Conservation (phyloP, 495 filamentous ascomycete genomes). For the Cercophora newfieldiana region DNA sequence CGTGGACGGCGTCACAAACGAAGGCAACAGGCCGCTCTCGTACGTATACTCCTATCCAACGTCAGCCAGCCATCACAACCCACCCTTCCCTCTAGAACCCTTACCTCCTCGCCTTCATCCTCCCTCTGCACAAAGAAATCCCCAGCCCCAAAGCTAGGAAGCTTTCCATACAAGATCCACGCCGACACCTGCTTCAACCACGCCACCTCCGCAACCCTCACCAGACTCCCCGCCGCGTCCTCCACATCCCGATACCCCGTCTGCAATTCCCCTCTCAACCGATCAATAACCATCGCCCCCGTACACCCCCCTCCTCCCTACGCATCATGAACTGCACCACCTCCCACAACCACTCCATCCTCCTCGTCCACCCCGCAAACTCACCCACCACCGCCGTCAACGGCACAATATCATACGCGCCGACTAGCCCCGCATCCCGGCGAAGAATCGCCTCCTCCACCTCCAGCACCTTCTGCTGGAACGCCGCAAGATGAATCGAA, state of each 20-base stretch:
- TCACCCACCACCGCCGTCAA: slow-evolving; percentile 78
- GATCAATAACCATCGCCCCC: slow-evolving; percentile 73
- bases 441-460: slow-evolving; percentile 77
- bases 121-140: slow-evolving; percentile 77
- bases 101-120: slow-evolving; percentile 35
- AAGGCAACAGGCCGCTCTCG: slow-evolving; percentile 60
- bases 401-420: slow-evolving; percentile 89
- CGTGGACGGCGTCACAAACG: slow-evolving; percentile 72
- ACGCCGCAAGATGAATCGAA: slow-evolving; percentile 70
- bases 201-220: slow-evolving; percentile 77
- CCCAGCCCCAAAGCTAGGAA: slow-evolving; percentile 67
- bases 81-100: slow-evolving; percentile 6
- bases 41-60: slow-evolving; percentile 35
- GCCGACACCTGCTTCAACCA: slow-evolving; percentile 89
- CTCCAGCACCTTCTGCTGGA: slow-evolving; percentile 78
- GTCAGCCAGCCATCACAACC: background rate
- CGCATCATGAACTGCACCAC: slow-evolving; percentile 63
- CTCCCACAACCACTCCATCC: slow-evolving; percentile 85
- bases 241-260: slow-evolving; percentile 91
- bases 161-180: slow-evolving; percentile 85
- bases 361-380: slow-evolving; percentile 80
- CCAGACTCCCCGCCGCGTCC: slow-evolving; percentile 65
- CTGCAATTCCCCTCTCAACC: slow-evolving; percentile 67
- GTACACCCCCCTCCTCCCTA: slow-evolving; percentile 27
- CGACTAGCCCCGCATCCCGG: slow-evolving; percentile 70